Evolutionary conservation across 768 basidiomycete species (phyloP), one percentile per base, ranked within the genome.

Genomic region (Suillus luteus): DNA sequence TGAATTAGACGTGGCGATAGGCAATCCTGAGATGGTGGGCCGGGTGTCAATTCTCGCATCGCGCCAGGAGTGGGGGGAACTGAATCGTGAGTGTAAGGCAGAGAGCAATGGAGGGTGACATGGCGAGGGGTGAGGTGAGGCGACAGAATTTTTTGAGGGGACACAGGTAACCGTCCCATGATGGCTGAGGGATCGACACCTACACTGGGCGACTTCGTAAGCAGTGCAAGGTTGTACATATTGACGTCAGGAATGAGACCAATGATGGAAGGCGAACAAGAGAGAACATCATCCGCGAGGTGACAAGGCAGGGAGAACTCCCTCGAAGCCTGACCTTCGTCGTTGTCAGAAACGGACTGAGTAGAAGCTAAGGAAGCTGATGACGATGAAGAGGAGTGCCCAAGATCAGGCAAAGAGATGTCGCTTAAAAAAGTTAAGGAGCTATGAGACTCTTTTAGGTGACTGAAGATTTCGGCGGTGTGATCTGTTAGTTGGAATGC

Each of bases 141-240:
- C 9, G 59, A 52, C 59, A n/a, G 9, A 14, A 12, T 60, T 31
- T 24, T 6, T 24, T 51, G 43, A 52, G 55, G 52, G 24, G 61
- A 57, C 31, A n/a, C 19, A 4, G 68, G 33, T n/a, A 55, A 35
- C 44, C 22, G 40, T 63, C 68, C 24, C 63, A 79, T 71, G 35
- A 80, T 76, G 38, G 80, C 77, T 38, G 76, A 65, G 24, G 83
- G 82, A 67, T 83, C 76, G 57, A 84, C 72, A 35, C 78, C 73
- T 6, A 66, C 48, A 44, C 65, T 62, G 37, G 68, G 68, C 4
- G 64, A 40, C 9, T 70, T 67, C 33, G 62, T 63, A 19, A 64
- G 60, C 31, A 69, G 62, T 54, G 70, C 65, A 6, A 49, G 60
- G 27, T 75, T 69, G 62, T 75, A 76, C 74, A 78, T 75, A 49